Evolutionary conservation across 495 filamentous ascomycete genomes (phyloP), one percentile per base, ranked within the genome.

Genomic region (Aspergillus taichungensis): DNA sequence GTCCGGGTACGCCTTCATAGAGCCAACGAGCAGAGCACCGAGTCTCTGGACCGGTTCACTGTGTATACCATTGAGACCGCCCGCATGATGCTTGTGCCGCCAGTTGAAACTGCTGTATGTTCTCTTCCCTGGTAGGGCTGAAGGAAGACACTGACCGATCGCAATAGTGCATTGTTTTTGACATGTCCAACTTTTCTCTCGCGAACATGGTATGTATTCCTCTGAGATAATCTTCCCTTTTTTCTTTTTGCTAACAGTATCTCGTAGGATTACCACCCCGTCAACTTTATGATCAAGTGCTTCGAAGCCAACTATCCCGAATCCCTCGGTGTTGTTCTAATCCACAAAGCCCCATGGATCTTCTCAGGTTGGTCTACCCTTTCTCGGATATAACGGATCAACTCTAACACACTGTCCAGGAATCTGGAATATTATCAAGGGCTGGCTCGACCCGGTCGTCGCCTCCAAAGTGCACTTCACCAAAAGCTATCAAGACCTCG

Each of bases 301-400:
- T 98, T 98, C 61, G 94, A 97, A 68, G 94, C 92, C 40, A 97
- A 98, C 65, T 98, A 97, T 59, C 92, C 94, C 24, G 94, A 97
- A 61, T 86, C 77, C 41, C 73, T 98, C 0, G 92, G 94, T 37
- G 72, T 87, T 6, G 89, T 97, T 6, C 81, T 97, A n/a, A 87
- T 98, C 30, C 89, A 98, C 69, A 95, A 95, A 63, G 82, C 92
- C 0, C 92, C 92, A 5, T 98, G 91, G 92, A 69, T 97, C 32
- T 98, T 98, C 70, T 87, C 92, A 67, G 82, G 86, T 85, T 52
- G n/a, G 69, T 62, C n/a, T 1, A 1, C 24, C 10, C 18, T 18
- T 34, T 30, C 30, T 34, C 6, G 11, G 11, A 13, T 27, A 13
- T 18, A 9, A 6, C 40, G 9, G 1, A 39, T 5, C 10, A 30